Base-by-base conservation (phyloP, 1,284 basidiomycete genomes). In the Heterobasidion annosum region DNA sequence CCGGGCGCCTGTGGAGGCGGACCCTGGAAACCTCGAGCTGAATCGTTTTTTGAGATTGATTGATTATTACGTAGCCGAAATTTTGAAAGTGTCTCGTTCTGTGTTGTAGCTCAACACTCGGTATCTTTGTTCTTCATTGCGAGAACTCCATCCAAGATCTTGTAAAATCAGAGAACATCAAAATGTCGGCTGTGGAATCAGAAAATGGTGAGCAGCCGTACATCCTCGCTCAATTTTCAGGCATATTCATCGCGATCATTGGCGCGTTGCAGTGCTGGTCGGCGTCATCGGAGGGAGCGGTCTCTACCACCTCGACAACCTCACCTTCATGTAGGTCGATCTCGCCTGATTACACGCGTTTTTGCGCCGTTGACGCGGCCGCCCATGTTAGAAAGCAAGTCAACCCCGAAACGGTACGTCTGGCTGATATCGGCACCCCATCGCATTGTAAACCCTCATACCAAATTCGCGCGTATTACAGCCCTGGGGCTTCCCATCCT, bases 401-500 rank as follows among this genome's bases (percentile, higher is more conserved):
- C 33, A 83, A 85, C 67, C 84, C 84, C 40, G 75, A 85, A 63
- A 90, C 87, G 43, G 86, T 86, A 62, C 59, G 78, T 69, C 34
- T 52, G 44, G 44, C 51, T 56, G 25, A 25, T 25, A 25, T 25
- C 25, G 25, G 4, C 25, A 25, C 25, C 25, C 25, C 25, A 25
- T 25, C 25, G 25, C 25, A 4, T 25, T 25, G 25, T 5, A 25
- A 25, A 48, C 15, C 18, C 9, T 48, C 32, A 2, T 48, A 43
- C 25, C 25, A 25, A 25, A 25, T 25, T 5, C 25, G 5, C 25
- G 25, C 25, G 25, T 25, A 40, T 37, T 18, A 52, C 62, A 95
- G 87, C 96, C 96, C 13, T 99, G 96, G 96, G 96, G 96, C 25
- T 76, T 79, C 59, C 91, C 96, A 1, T 93, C 90, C 25, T 93